Conservation (phyloP, 768 basidiomycete species). For the Serendipita sp. region DNA sequence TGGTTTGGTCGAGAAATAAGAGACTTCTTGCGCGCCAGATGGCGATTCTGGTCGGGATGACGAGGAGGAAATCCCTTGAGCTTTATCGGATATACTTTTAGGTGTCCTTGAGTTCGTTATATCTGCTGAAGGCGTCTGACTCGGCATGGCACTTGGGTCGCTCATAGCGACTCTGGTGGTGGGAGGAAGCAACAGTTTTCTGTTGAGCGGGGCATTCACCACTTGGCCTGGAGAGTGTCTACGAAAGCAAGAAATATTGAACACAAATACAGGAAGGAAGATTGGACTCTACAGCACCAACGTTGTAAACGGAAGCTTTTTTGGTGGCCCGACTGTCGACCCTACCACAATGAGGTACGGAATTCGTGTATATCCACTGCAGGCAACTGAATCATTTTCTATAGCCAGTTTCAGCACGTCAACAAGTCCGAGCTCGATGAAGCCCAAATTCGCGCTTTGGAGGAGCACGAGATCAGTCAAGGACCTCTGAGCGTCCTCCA, state of each 20-base stretch:
- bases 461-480: conserved; percentile 97
- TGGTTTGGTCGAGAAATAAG: background rate
- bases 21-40: background rate
- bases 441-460: conserved; percentile 84
- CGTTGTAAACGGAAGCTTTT: too few relatives aligned
- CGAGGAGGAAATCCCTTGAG: background rate
- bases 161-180: conserved; percentile 1
- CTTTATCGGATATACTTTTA: background rate
- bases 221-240: background rate
- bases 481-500: conserved; percentile 93
- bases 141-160: background rate
- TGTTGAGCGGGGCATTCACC: background rate
- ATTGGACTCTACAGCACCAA: too few relatives aligned
- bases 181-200: background rate
- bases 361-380: background rate
- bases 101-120: background rate
- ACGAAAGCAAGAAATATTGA: too few relatives aligned
- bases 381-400: background rate
- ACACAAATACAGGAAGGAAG: too few relatives aligned
- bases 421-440: conserved; percentile 97
- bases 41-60: background rate
- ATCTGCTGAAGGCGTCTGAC: background rate
- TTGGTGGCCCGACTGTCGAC: background rate
- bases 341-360: background rate
- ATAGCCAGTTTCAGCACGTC: conserved; percentile 90